These are phyloP conservation scores for Calonectria naviculata DNA, from an alignment of 2,329 filamentous ascomycete genomes.

Conservation along the genomic window DNA sequence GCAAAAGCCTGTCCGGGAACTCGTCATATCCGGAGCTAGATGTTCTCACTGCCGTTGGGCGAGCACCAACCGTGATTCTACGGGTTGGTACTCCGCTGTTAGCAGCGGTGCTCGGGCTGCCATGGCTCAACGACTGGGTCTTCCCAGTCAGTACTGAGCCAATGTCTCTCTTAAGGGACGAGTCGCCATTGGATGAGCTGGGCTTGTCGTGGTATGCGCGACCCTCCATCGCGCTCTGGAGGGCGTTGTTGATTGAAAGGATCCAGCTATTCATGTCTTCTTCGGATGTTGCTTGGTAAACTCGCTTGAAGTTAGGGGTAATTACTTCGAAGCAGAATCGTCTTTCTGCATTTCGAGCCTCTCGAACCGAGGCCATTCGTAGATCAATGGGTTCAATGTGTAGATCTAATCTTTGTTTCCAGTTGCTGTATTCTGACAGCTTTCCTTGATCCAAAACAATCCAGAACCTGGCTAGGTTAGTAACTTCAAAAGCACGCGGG, in stretches of 20 bases:
- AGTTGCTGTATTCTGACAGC: slow-evolving; percentile 98
- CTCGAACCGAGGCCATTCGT: slow-evolving; percentile 94
- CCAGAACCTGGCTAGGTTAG: slow-evolving; percentile 80
- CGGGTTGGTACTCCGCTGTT: slow-evolving; percentile 74
- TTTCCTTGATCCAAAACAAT: slow-evolving; percentile 97
- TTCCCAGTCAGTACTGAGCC: slow-evolving; percentile 95
- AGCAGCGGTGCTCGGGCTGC: slow-evolving; percentile 60
- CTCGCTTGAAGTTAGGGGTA: slow-evolving; percentile 93
- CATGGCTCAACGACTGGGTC: slow-evolving; percentile 75
- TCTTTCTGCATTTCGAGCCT: slow-evolving; percentile 93
- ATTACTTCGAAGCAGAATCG: slow-evolving; percentile 99
- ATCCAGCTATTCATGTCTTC: slow-evolving; percentile 99
- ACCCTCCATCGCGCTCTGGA: slow-evolving; percentile 95
- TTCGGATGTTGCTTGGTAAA: slow-evolving; percentile 97
- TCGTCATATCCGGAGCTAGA: slow-evolving; percentile 82
- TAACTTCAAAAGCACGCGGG: not conserved
- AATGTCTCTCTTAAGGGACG: slow-evolving; percentile 83
- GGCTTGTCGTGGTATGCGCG: slow-evolving; percentile 69
- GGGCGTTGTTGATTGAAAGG: slow-evolving; percentile 92
- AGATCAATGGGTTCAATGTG: slow-evolving; percentile 99
- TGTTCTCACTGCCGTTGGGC: slow-evolving; percentile 77
- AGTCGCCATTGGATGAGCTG: slow-evolving; percentile 55
- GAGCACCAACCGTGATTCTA: slow-evolving; percentile 90
- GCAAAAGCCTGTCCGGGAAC: slow-evolving; percentile 85
- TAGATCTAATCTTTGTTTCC: slow-evolving; percentile 96